Evolutionary conservation across 2,329 filamentous ascomycete genomes (phyloP), one percentile per base, ranked within the genome.

Genomic region (Claviceps maximensis): DNA sequence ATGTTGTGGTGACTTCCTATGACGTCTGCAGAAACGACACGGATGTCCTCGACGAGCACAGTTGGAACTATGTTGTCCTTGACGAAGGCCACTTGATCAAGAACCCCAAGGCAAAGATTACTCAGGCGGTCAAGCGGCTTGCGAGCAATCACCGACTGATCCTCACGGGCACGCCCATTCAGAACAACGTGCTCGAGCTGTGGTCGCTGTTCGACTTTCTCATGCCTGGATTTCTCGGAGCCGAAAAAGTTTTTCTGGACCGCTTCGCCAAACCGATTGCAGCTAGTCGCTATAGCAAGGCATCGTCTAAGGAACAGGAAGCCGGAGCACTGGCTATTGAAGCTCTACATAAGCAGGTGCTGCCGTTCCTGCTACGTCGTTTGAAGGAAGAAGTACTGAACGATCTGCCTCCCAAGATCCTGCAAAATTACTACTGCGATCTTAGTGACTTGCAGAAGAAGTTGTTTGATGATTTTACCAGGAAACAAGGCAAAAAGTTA

Each of bases 401-500:
- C 60, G 93, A 98, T 62, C 75, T 98, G 9, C 93, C 93, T 2
- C 93, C 93, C 8, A 98, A 98, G 81, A 98, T 98, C 62, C 74
- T 98, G 50, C 93, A 98, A 67, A 98, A 98, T 69, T 98, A 98
- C 73, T 98, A 98, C 71, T 98, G 93, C 68, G 93, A 98, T 63
- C 83, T 95, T 19, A 95, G 89, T 62, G 93, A 98, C 53, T 74
- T 98, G 50, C 93, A 98, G 68, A 87, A 85, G 73, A 94, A 88
- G 66, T 79, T 98, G 0, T 98, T 98, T 62, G 93, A 97, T 46
- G 91, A 97, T 65, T 98, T 98, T 66, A 87, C 84, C 23, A 94
- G 87, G 76, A 94, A 89, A 60, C 91, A 98, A 66, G 84, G 89
- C 63, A 94, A 89, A 69, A 86, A 88, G 57, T 79, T 98, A 36